A percentile compares a stretch with the other conserved stretches of the same genome.
Conservation (phyloP, 2,329 filamentous ascomycete species). For the Chaetomium sp. region DNA sequence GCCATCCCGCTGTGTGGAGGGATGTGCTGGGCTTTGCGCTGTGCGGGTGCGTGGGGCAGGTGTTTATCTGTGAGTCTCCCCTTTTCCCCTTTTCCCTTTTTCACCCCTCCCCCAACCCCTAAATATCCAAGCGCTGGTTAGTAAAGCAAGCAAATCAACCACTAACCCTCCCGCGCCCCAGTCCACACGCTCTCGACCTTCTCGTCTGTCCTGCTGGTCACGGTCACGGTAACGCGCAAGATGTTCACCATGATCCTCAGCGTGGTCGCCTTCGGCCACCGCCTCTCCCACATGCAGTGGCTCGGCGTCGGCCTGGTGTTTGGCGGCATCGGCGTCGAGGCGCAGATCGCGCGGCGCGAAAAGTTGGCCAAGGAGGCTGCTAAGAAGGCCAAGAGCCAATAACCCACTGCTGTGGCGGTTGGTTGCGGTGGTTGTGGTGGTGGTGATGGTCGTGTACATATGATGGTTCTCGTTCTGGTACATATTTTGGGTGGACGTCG, state of each 20-base stretch:
- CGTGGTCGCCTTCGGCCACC: conserved; percentile 91
- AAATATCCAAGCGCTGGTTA: too few species aligned
- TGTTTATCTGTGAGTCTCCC: conserved; percentile 77
- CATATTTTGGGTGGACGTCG: neutral
- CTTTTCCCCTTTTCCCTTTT: neutral
- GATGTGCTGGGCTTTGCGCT: conserved; percentile 88
- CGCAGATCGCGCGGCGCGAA: conserved; percentile 75
- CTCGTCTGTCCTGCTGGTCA: conserved; percentile 87
- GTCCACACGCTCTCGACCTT: conserved; percentile 93
- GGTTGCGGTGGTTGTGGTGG: neutral
- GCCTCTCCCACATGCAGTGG: conserved; percentile 86
- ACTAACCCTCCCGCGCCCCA: conserved; percentile 37
- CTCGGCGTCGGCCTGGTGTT: conserved; percentile 90
- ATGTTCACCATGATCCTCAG: conserved; percentile 99
- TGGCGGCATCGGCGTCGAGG: conserved; percentile 91
- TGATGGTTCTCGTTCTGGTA: neutral
- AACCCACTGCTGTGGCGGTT: neutral
- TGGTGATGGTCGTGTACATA: neutral
- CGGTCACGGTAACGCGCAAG: conserved; percentile 95
- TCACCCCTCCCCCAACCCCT: neutral
- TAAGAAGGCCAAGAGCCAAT: conserved; percentile 50
- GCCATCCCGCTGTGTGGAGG: conserved; percentile 79
- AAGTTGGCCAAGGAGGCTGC: conserved; percentile 78
- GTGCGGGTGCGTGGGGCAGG: conserved; percentile 89
- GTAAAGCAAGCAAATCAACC: neutral